Base-by-base conservation (phyloP, 1,139 yeast species). In the Debaryomycetaceae sp. region DNA sequence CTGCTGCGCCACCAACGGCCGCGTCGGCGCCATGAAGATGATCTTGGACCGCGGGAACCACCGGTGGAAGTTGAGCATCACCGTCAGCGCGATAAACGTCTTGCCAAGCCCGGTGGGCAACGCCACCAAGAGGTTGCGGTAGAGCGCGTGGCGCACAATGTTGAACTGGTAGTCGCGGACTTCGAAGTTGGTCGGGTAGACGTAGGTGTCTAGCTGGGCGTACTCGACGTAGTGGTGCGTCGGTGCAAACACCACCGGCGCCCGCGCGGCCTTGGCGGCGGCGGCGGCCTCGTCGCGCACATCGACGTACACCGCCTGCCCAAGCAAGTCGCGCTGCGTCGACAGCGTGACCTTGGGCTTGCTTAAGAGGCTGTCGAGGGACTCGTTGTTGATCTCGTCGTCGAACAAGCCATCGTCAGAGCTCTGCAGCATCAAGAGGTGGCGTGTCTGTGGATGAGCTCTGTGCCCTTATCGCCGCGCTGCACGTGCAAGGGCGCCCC, bases 91-190 rank as follows among this genome's bases (percentile, higher is more conserved):
- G 46, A 93, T 88, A 43, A 93, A 88, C 0, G 99, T 93, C 57
- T 93, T 93, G 28, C 99, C 99, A 53, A 89, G 67, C 43, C 99
- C 99, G 0, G 99, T 93, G 1, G 99, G 99, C 17, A 93, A 71
- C 0, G 97, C 95, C 45, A 94, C 91, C 25, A 93, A 61, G 3
- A 82, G 55, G 49, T 93, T 93, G 40, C 79, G 69, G 46, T 73
- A 78, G 30, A 93, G 61, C 0, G 96, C 81, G 35, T 76, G 71
- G 30, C 67, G 64, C 3, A 88, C 88, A 37, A 91, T 88, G 41
- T 79, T 79, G 50, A 70, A 78, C 58, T 93, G 99, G 51, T 93
- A 93, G 39, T 85, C 95, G 47, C 99, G 73, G 1, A 82, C 65
- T 38, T 84, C 84, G 40, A 76, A 73, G 49, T 91, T 91, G 2